Evolutionary conservation across 768 basidiomycete species (phyloP).

Genomic region (Leccinum truebloodii): DNA sequence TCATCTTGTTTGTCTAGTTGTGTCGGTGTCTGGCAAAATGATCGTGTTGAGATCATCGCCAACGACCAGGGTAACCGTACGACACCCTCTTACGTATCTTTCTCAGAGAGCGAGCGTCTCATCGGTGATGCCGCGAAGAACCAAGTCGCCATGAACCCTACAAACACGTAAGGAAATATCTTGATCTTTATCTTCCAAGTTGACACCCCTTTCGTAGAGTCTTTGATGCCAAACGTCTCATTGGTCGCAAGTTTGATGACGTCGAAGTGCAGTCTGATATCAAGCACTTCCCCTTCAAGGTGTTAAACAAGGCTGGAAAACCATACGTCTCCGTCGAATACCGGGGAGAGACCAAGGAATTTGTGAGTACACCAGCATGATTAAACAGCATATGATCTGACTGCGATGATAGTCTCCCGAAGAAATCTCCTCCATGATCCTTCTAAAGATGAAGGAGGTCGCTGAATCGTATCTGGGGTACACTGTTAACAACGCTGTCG

Average conservation of each 20-base stretch:
- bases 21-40: conserved; percentile 99
- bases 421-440: conserved; percentile 97
- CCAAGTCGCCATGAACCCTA: conserved; percentile 97
- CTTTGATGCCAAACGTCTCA: conserved; percentile 98
- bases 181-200: not conserved
- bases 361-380: conserved; percentile 52
- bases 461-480: conserved; percentile 94
- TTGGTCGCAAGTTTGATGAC: conserved; percentile 90
- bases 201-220: conserved; percentile 52
- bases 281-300: conserved; percentile 95
- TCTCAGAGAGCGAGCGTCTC: conserved; percentile 93
- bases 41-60: conserved; percentile 98
- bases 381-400: conserved; percentile 16
- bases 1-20: conserved; percentile 53
- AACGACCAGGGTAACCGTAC: conserved; percentile 95
- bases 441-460: conserved; percentile 97
- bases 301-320: conserved; percentile 84
- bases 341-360: conserved; percentile 91
- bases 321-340: conserved; percentile 89
- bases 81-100: conserved; percentile 94
- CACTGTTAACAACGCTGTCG: conserved; percentile 85
- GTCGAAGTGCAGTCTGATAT: conserved; percentile 79
- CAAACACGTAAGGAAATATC: conserved; percentile 62
- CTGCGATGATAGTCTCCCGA: conserved; percentile 71
- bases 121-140: conserved; percentile 99